phyloP scores from a whole-genome alignment of 192 early-diverging fungal species.

The Pilobolus umbonatus region DNA sequence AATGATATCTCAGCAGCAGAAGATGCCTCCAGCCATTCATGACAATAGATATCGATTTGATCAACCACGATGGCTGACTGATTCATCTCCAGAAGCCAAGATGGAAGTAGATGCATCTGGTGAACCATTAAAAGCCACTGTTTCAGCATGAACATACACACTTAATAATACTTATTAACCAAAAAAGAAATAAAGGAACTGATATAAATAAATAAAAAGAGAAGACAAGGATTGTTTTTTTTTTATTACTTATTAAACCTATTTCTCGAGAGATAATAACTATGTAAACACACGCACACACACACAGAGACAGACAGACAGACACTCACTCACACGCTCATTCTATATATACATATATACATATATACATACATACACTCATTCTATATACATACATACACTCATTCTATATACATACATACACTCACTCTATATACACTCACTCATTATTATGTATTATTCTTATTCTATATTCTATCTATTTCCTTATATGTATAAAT shows the following conservation, averaged over 20 bases:
- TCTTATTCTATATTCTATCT: constrained; percentile 2
- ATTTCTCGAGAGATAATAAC: no score
- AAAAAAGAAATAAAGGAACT: not conserved
- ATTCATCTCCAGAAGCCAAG: not conserved
- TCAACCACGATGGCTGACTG: not conserved
- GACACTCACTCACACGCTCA: no score
- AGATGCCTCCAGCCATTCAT: not conserved
- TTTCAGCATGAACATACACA: not conserved
- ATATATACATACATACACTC: no score
- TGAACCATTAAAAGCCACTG: constrained; percentile 7
- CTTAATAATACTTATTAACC: no score
- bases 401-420: no score
- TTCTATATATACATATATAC: no score
- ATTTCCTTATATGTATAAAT: no score
- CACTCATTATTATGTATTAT: not conserved
- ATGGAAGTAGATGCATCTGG: constrained; percentile 10
- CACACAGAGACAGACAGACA: not conserved
- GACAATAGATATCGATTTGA: not conserved
- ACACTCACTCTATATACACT: no score
- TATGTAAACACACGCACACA: not conserved
- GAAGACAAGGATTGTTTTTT: not conserved
- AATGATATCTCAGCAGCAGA: not conserved
- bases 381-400: no score
- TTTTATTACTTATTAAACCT: not conserved
- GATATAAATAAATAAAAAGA: no score